Evolutionary conservation across 345 rosid species (phyloP).

Genomic region (Excoecaria cochinchinensis): DNA sequence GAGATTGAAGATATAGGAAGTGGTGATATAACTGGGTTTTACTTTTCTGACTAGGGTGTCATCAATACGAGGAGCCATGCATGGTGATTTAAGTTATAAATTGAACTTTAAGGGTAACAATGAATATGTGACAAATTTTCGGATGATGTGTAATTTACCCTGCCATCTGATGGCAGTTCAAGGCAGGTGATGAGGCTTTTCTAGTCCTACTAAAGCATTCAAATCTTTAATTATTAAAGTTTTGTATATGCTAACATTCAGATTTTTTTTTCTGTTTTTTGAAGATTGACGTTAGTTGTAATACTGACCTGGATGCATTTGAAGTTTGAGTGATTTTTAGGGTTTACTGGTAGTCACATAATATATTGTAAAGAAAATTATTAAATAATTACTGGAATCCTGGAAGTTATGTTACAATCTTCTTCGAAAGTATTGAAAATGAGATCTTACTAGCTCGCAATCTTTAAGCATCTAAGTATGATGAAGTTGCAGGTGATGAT

Average conservation of each 20-base stretch:
- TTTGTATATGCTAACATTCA: background rate
- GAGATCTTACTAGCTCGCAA: background rate
- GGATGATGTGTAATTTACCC: background rate
- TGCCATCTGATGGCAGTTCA: background rate
- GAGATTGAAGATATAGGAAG: background rate
- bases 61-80: background rate
- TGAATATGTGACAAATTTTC: background rate
- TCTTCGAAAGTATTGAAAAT: background rate
- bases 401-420: background rate
- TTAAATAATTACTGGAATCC: background rate
- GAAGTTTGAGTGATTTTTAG: background rate
- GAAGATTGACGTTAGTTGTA: background rate
- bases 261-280: background rate
- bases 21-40: background rate
- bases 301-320: conserved; percentile 6
- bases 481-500: background rate
- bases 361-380: background rate
- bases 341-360: background rate
- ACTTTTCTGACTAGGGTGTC: background rate
- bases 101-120: background rate
- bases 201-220: background rate
- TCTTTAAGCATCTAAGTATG: background rate
- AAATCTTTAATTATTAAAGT: background rate
- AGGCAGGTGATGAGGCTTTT: background rate
- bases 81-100: background rate